Base-by-base conservation (phyloP, 768 basidiomycete species). In the Lactarius hengduanensis region DNA sequence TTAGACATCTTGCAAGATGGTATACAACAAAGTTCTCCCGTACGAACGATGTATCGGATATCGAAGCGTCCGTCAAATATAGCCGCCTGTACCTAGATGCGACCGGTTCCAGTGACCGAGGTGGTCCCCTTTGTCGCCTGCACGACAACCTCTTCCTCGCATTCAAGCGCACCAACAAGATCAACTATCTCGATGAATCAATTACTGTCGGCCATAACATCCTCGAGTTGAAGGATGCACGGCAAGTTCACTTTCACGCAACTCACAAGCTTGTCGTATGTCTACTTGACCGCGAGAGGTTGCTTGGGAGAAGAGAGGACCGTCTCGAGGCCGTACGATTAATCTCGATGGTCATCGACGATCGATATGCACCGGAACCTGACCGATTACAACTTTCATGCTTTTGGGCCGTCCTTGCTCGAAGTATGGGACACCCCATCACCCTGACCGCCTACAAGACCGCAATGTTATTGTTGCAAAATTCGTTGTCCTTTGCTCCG, bases 191-290 rank as follows among this genome's bases (percentile, higher is more conserved):
- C 22, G 47, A 50, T 1, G 47, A 50, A 0, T 50, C 47, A 6
- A 50, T 50, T 3, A 2, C 4, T 10, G 3, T 22, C 10, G 47
- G 4, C 22, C 15, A 50, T 26, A 5, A 50, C n/a, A 26, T 26
- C 2, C 47, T 50, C n/a, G 10, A 47, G 47, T 22, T 15, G 22
- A 32, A 6, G 5, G 6, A 1, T 32, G 7, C 32, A 32, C 7
- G 32, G 6, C 32, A n/a, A n/a, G 7, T 32, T 4, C 47, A 5
- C 47, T 50, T 50, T 5, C 11, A 10, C 1, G 1, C 11, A 13
- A 26, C 13, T 4, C 0, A 5, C 11, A 4, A 11, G 4, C 47
- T 50, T 5, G 10, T 4, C 1, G 1, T 1, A 0, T 22, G 4
- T 50, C 22, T 50, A 13, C 10, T 50, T 6, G 13, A 0, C 22